Evolutionary conservation across 225 moss, liverwort and hornwort species (phyloP).

Genomic region (Bryum argenteum): DNA sequence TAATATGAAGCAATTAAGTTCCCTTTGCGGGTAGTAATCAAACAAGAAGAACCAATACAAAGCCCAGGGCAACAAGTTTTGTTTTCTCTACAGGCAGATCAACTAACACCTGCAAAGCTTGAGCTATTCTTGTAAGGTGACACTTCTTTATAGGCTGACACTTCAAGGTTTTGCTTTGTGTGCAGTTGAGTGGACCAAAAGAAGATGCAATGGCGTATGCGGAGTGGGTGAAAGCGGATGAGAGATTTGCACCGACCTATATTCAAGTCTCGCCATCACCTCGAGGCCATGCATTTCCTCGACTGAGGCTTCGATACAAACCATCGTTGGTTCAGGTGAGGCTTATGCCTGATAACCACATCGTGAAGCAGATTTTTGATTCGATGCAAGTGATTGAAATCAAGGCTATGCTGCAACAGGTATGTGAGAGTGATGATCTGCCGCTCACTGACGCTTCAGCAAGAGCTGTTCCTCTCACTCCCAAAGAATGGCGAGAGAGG

Average conservation of each 20-base stretch:
- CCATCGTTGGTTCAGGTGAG: conserved; percentile 91
- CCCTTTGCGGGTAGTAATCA: no score
- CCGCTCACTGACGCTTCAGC: conserved; percentile 74
- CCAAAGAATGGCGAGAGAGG: conserved; percentile 77
- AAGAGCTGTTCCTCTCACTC: conserved; percentile 81
- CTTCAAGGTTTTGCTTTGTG: background rate
- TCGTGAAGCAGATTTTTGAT: conserved; percentile 7
- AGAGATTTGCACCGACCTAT: conserved; percentile 70
- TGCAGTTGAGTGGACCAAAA: conserved; percentile 85
- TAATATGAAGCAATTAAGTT: no score
- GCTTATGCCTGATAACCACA: background rate
- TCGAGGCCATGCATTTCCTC: conserved; percentile 89
- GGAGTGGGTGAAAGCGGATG: conserved; percentile 82
- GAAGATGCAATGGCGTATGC: conserved; percentile 74
- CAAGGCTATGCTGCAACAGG: conserved; percentile 46
- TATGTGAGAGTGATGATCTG: conserved; percentile 73
- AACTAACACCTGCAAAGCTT: no score
- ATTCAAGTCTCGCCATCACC: conserved; percentile 87
- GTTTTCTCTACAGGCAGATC: no score
- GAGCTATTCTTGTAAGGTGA: no score
- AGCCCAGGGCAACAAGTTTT: no score
- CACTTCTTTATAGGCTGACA: no score
- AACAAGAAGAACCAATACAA: no score
- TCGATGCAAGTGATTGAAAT: conserved; percentile 7
- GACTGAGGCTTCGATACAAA: conserved; percentile 86